Evolutionary conservation across 192 early-diverging fungal species (phyloP).

Genomic region (Linderina pennispora): DNA sequence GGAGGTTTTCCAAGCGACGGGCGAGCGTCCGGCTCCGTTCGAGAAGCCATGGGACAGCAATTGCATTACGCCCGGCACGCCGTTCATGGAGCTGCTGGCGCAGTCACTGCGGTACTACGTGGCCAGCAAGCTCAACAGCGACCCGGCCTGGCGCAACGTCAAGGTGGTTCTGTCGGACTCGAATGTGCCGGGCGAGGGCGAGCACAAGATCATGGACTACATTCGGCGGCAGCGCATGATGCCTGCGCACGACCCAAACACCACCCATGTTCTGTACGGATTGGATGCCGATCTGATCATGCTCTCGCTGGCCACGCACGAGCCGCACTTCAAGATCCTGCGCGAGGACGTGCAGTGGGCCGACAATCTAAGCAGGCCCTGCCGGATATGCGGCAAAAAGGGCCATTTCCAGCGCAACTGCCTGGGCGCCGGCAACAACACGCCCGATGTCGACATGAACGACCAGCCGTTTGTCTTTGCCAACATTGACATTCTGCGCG

Average conservation of each 20-base stretch:
- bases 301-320: constrained; percentile 91
- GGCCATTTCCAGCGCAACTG: constrained; percentile 55
- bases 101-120: constrained; percentile 84
- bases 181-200: constrained; percentile 96
- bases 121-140: constrained; percentile 77
- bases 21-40: constrained; percentile 41
- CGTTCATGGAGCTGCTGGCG: constrained; percentile 91
- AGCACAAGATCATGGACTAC: constrained; percentile 99
- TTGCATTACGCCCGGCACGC: constrained; percentile 98
- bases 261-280: constrained; percentile 88
- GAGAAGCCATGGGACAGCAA: constrained; percentile 86
- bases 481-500: constrained; percentile 75
- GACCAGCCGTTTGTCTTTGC: constrained; percentile 78
- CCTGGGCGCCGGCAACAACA: constrained; percentile 8
- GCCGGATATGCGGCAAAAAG: constrained; percentile 55
- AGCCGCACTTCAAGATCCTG: constrained; percentile 94
- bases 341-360: constrained; percentile 93
- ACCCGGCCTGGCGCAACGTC: constrained; percentile 78
- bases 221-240: constrained; percentile 75
- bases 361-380: constrained; percentile 61
- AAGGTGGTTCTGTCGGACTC: constrained; percentile 92
- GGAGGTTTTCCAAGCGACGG: constrained; percentile 45
- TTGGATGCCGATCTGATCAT: constrained; percentile 97
- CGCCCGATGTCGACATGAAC: constrained; percentile 13
- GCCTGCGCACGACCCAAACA: constrained; percentile 84